Conservation (phyloP, 208 protist genomes). For the Acanthamoeba sp. region DNA sequence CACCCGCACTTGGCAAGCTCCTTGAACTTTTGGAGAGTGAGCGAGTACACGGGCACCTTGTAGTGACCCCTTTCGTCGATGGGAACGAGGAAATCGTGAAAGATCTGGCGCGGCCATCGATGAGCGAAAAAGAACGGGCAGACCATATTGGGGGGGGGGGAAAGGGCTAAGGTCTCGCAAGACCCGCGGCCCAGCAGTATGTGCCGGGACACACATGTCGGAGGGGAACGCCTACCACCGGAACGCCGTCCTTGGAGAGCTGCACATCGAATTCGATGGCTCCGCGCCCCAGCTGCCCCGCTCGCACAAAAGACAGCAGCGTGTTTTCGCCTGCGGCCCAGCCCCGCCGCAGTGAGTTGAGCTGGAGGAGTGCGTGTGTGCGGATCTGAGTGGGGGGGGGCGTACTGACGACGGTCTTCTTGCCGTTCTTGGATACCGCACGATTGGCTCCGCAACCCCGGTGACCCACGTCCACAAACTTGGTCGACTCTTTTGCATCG, state of each 20-base stretch:
- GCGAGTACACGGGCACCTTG: neutral
- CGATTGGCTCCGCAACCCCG: conserved; percentile 52
- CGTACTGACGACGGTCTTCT: conserved; percentile 39
- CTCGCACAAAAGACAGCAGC: conserved; percentile 39
- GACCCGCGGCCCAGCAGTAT: too few relatives aligned
- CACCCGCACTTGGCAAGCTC: conserved; percentile 34
- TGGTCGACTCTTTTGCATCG: conserved; percentile 19
- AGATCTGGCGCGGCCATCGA: neutral
- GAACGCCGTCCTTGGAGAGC: conserved; percentile 43
- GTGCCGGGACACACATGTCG: too few relatives aligned
- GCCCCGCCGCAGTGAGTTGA: neutral
- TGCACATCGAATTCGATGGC: conserved; percentile 70
- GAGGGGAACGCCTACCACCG: neutral
- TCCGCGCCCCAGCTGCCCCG: conserved; percentile 1
- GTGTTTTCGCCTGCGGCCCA: conserved; percentile 63
- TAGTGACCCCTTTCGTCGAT: neutral
- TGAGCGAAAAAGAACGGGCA: neutral
- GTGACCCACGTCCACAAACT: conserved; percentile 56
- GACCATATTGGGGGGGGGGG: neutral
- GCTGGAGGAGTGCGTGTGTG: neutral
- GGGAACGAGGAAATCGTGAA: conserved; percentile 54
- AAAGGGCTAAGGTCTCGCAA: too few relatives aligned
- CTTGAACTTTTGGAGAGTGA: conserved; percentile 66
- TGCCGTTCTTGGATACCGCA: conserved; percentile 39
- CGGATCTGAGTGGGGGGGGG: neutral